Conservation (phyloP, 305 asterid genomes). For the Withania somnifera region DNA sequence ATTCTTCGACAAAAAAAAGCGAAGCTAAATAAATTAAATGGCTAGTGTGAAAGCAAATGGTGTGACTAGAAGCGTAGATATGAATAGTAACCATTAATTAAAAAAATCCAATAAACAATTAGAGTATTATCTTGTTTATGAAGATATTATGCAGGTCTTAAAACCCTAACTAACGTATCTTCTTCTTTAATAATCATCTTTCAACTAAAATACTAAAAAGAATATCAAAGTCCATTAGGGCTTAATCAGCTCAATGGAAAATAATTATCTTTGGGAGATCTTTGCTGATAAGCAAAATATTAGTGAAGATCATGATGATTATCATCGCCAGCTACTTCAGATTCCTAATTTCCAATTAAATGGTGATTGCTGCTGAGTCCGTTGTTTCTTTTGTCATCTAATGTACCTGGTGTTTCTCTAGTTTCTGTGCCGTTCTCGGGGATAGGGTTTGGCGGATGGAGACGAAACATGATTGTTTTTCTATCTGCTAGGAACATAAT, state of each 20-base stretch:
- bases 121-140: neutral
- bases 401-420: no score
- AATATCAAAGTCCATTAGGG: neutral
- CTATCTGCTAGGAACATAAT: no score
- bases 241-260: no score
- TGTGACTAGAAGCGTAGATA: conserved; percentile 1
- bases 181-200: neutral
- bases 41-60: neutral
- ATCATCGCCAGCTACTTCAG: neutral
- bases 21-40: neutral
- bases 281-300: neutral
- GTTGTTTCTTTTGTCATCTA: no score
- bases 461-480: no score
- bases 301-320: neutral
- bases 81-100: neutral
- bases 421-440: no score
- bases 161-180: conserved; percentile 6
- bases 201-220: neutral
- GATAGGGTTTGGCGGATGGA: no score
- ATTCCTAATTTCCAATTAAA: conserved; percentile 1
- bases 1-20: neutral
- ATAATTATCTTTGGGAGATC: conserved; percentile 4
- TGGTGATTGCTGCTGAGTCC: no score
- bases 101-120: neutral
- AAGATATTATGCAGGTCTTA: neutral